phyloP scores from a whole-genome alignment of 495 filamentous ascomycete species.

The Aspergillus heteromorphus region DNA sequence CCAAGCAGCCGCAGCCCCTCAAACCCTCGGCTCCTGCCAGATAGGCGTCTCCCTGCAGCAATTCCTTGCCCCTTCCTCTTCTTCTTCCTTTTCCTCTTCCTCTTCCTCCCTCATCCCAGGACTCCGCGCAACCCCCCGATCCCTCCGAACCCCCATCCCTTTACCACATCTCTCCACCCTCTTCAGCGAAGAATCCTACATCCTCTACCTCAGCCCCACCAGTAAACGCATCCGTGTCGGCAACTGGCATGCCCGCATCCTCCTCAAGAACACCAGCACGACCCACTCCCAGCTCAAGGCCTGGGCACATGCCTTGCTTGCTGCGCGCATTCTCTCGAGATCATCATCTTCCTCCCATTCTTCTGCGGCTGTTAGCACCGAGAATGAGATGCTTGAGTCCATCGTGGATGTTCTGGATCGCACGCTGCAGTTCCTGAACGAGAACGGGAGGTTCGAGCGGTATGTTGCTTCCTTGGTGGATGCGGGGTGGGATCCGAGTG shows the following conservation, averaged over 20 bases:
- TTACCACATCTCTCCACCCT: constrained; percentile 15
- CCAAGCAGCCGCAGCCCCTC: constrained; percentile 15
- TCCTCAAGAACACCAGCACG: constrained; percentile 56
- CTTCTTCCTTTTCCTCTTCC: not conserved
- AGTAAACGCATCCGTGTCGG: not conserved
- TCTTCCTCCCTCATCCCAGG: not conserved
- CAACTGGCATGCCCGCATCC: constrained; percentile 45
- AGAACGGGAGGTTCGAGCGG: constrained; percentile 33
- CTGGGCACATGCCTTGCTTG: constrained; percentile 68
- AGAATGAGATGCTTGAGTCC: not conserved
- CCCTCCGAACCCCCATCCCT: constrained; percentile 16
- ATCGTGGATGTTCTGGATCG: constrained; percentile 14
- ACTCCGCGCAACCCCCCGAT: not conserved
- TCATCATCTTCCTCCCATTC: not conserved
- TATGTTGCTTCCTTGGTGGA: constrained; percentile 35
- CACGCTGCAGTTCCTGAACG: constrained; percentile 27
- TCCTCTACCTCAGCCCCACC: constrained; percentile 21
- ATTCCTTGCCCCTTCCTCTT: constrained; percentile 19
- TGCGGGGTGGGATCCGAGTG: constrained; percentile 57
- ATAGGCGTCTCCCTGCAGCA: constrained; percentile 30
- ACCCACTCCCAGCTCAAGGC: constrained; percentile 55
- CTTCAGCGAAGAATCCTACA: constrained; percentile 28
- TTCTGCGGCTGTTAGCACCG: too few species aligned
- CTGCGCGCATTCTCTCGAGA: constrained; percentile 29
- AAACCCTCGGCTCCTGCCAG: constrained; percentile 22